Evolutionary conservation across 2,329 filamentous ascomycete species (phyloP).

Genomic region (Curvularia sp.): DNA sequence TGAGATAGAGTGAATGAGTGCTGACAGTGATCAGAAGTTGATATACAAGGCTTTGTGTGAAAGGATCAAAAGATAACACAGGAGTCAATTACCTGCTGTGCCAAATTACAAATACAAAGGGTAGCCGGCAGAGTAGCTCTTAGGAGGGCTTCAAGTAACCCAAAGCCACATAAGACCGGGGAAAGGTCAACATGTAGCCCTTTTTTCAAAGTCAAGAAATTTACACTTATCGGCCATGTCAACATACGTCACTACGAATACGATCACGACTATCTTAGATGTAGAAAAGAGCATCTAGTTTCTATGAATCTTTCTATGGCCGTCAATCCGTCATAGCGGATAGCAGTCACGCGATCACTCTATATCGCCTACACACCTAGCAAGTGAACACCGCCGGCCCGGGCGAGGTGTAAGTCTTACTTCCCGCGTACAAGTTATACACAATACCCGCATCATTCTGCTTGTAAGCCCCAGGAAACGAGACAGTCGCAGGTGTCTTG

Average conservation of each 20-base stretch:
- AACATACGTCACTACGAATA: no score
- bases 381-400: conserved; percentile 61
- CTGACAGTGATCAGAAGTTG: background rate
- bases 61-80: background rate
- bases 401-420: conserved; percentile 56
- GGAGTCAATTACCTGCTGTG: no score
- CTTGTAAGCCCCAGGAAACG: conserved; percentile 46
- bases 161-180: no score
- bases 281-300: background rate
- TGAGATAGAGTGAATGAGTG: background rate
- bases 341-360: background rate
- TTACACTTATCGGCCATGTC: no score
- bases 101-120: background rate
- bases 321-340: background rate
- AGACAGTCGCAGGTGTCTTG: conserved; percentile 40
- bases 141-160: no score
- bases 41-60: background rate
- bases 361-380: conserved; percentile 33
- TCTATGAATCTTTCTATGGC: background rate
- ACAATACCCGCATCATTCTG: conserved; percentile 42
- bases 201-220: no score
- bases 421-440: conserved; percentile 40
- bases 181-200: no score
- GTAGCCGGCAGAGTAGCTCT: background rate
- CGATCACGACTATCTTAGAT: no score